These are phyloP conservation scores for Umbelopsis vinacea DNA, from an alignment of 192 early-diverging fungal species.

Conservation along the genomic window DNA sequence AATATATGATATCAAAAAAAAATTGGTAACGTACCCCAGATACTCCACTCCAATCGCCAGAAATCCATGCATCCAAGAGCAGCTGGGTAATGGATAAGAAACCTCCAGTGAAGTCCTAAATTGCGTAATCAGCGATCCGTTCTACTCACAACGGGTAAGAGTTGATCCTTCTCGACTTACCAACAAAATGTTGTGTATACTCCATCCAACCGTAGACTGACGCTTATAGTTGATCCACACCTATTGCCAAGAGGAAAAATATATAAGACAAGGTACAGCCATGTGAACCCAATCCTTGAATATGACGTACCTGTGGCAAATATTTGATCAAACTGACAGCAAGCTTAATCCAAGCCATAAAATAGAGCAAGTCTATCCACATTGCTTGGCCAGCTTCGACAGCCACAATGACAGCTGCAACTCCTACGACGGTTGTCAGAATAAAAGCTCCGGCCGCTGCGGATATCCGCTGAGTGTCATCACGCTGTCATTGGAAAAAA, in stretches of 20 bases:
- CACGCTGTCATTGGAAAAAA: slow-evolving; percentile 35
- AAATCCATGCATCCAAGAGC: slow-evolving; percentile 69
- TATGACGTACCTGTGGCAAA: slow-evolving; percentile 62
- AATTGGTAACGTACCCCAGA: slow-evolving; percentile 48
- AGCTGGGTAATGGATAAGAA: slow-evolving; percentile 75
- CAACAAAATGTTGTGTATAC: slow-evolving; percentile 84
- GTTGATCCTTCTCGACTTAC: slow-evolving; percentile 21
- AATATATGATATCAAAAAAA: too few species aligned
- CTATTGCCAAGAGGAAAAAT: slow-evolving; percentile 44
- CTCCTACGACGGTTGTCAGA: slow-evolving; percentile 36
- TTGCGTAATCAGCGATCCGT: background rate
- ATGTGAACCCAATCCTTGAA: background rate
- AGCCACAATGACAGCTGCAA: slow-evolving; percentile 31
- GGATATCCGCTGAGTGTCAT: slow-evolving; percentile 51
- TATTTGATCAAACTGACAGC: slow-evolving; percentile 81
- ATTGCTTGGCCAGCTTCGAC: slow-evolving; percentile 26
- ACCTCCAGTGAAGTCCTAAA: slow-evolving; percentile 83
- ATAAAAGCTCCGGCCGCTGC: slow-evolving; percentile 44
- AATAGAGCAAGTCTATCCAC: slow-evolving; percentile 73
- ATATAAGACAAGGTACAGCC: background rate
- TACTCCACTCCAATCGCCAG: slow-evolving; percentile 66
- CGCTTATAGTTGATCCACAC: slow-evolving; percentile 71
- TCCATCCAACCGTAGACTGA: slow-evolving; percentile 89
- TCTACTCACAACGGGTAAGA: background rate
- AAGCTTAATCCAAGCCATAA: slow-evolving; percentile 79